A percentile compares a stretch with the other conserved stretches of the same genome.
phyloP scores from a whole-genome alignment of 2,329 filamentous ascomycete genomes.

The Paecilomyces dactylethromorphus region DNA sequence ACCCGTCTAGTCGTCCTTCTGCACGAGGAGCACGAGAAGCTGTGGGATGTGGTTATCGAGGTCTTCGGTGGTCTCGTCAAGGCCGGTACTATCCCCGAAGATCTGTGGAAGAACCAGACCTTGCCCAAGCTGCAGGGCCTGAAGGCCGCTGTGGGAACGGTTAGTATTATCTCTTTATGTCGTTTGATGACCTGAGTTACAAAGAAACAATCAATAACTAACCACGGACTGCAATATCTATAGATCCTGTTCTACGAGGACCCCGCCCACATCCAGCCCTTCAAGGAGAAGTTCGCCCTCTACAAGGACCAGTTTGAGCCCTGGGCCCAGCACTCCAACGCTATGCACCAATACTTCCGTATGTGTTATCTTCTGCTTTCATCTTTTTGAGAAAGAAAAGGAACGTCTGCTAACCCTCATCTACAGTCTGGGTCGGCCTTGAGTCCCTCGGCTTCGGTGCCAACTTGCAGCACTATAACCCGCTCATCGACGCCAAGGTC shows the following conservation, averaged over 20 bases:
- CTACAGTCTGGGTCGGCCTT: conserved; percentile 66
- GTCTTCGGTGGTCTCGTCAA: conserved; percentile 64
- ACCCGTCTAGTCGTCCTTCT: conserved; percentile 73
- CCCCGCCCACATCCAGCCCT: conserved; percentile 55
- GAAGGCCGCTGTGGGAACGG: conserved; percentile 67
- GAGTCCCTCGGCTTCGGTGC: conserved; percentile 78
- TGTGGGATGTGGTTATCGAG: conserved; percentile 70
- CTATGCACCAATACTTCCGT: conserved; percentile 71
- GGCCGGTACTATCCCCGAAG: conserved; percentile 37
- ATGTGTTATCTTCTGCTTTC: conserved; percentile 10
- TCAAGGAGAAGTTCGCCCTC: conserved; percentile 62
- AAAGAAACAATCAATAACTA: background rate
- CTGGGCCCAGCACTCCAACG: conserved; percentile 71
- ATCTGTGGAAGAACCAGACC: conserved; percentile 48
- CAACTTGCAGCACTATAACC: conserved; percentile 93
- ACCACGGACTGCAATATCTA: background rate
- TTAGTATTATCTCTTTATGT: conserved; percentile 37
- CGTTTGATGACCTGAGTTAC: background rate
- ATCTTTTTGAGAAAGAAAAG: background rate
- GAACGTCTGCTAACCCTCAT: background rate
- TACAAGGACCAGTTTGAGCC: conserved; percentile 74
- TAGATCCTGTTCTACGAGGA: conserved; percentile 36
- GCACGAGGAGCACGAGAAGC: conserved; percentile 74
- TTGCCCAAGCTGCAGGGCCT: conserved; percentile 52
- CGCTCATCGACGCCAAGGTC: conserved; percentile 70